Conservation (phyloP, 805 yeast genomes). For the Saturnispora besseyi region DNA sequence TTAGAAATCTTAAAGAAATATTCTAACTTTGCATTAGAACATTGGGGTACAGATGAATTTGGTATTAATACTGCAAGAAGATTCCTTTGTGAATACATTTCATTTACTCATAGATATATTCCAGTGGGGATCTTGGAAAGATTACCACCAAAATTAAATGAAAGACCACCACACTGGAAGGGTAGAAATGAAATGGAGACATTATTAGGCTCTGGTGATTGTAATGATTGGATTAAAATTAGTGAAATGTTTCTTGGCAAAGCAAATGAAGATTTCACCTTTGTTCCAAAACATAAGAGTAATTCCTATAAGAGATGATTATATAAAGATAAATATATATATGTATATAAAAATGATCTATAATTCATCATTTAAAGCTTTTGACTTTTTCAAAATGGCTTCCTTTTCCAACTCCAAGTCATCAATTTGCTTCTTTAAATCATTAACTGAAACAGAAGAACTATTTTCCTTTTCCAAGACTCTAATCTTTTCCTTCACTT, state of each 20-base stretch:
- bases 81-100: conserved; percentile 86
- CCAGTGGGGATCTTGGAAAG: conserved; percentile 90
- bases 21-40: conserved; percentile 77
- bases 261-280: conserved; percentile 62
- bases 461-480: conserved; percentile 8
- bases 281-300: conserved; percentile 92
- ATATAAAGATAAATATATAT: not conserved
- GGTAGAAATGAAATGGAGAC: conserved; percentile 94
- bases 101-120: conserved; percentile 88
- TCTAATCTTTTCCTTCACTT: conserved; percentile 47
- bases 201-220: conserved; percentile 73
- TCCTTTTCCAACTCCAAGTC: conserved; percentile 58
- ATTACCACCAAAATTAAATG: conserved; percentile 81
- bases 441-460: conserved; percentile 14
- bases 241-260: conserved; percentile 94
- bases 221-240: conserved; percentile 91
- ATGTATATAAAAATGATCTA: conserved; percentile 22
- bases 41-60: conserved; percentile 97
- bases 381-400: conserved; percentile 65
- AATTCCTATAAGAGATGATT: conserved; percentile 48
- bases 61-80: conserved; percentile 86
- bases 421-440: conserved; percentile 41
- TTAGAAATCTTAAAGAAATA: conserved; percentile 63
- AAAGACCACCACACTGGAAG: conserved; percentile 87
- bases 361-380: conserved; percentile 55